phyloP scores from a whole-genome alignment of 495 filamentous ascomycete species.

The Penicillium argentinense region DNA sequence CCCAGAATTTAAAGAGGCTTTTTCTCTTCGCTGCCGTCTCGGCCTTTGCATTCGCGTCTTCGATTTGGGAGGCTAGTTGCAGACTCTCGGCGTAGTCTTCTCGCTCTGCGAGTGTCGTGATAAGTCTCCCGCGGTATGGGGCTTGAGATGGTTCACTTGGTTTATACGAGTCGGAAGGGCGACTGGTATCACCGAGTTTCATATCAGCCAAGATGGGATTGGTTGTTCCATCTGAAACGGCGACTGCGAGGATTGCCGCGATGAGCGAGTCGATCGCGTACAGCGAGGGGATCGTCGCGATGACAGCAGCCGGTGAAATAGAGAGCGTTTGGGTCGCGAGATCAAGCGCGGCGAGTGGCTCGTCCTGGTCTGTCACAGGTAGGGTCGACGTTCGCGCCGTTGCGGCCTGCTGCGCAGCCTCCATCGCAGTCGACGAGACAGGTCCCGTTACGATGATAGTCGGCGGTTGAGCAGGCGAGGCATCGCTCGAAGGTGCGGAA shows the following conservation, averaged over 20 bases:
- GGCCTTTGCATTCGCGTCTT: slow-evolving; percentile 15
- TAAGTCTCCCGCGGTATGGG: slow-evolving; percentile 31
- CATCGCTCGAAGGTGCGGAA: slow-evolving; percentile 32
- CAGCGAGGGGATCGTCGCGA: slow-evolving; percentile 52
- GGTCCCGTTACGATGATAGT: slow-evolving; percentile 45
- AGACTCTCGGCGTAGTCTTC: slow-evolving; percentile 38
- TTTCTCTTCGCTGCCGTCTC: slow-evolving; percentile 9
- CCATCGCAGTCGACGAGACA: slow-evolving; percentile 31
- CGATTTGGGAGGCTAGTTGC: slow-evolving; percentile 34
- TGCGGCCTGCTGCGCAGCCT: slow-evolving; percentile 40
- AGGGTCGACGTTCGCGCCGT: slow-evolving; percentile 45
- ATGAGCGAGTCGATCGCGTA: slow-evolving; percentile 76
- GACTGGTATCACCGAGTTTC: slow-evolving; percentile 27
- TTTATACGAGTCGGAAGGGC: slow-evolving; percentile 1
- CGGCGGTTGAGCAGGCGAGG: slow-evolving; percentile 31
- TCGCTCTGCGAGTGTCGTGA: slow-evolving; percentile 43
- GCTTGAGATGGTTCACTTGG: neutral
- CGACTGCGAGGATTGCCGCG: slow-evolving; percentile 67
- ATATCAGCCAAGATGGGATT: slow-evolving; percentile 39
- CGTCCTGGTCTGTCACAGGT: slow-evolving; percentile 40
- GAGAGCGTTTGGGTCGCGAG: slow-evolving; percentile 47
- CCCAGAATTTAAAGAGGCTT: slow-evolving; percentile 27
- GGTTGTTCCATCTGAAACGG: slow-evolving; percentile 56
- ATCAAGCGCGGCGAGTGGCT: slow-evolving; percentile 50
- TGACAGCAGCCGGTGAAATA: slow-evolving; percentile 44